A percentile compares a stretch with the other conserved stretches of the same genome.
These are phyloP conservation scores for Exophiala sp. DNA, from an alignment of 2,329 filamentous ascomycete genomes.

Conservation along the genomic window DNA sequence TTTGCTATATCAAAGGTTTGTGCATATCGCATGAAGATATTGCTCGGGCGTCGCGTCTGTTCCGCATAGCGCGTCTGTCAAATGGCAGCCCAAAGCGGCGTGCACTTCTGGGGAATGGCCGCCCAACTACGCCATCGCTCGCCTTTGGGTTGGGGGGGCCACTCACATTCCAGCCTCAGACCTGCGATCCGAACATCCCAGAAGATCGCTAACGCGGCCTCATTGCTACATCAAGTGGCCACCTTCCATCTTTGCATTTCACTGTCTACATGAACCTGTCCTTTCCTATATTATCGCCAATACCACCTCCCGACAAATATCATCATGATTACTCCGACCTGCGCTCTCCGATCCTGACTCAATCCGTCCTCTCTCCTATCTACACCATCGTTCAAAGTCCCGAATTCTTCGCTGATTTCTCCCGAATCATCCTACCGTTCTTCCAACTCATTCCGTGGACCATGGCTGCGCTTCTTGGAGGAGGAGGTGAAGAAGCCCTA, in stretches of 20 bases:
- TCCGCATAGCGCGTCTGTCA: too few relatives aligned
- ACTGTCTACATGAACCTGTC: conserved; percentile 19
- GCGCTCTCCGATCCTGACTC: conserved; percentile 18
- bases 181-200: too few relatives aligned
- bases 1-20: too few relatives aligned
- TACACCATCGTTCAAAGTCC: conserved; percentile 17
- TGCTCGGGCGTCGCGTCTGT: too few relatives aligned
- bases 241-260: conserved; percentile 10
- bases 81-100: too few relatives aligned
- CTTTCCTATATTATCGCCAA: conserved; percentile 16
- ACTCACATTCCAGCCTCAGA: too few relatives aligned
- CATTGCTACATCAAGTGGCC: conserved; percentile 9
- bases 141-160: too few relatives aligned
- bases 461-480: conserved; percentile 24
- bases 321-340: conserved; percentile 20
- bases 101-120: too few relatives aligned
- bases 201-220: too few relatives aligned
- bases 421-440: conserved; percentile 14
- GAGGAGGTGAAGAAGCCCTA: conserved; percentile 18
- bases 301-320: conserved; percentile 12
- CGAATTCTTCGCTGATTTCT: conserved; percentile 17
- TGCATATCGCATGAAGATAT: too few relatives aligned
- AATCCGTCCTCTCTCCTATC: conserved; percentile 14
- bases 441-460: conserved; percentile 17
- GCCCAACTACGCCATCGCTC: too few relatives aligned